Percentiles rank a stretch among this genome's conserved stretches.
Conservation (phyloP, 805 yeast species). For the Pichia occidentalis region DNA sequence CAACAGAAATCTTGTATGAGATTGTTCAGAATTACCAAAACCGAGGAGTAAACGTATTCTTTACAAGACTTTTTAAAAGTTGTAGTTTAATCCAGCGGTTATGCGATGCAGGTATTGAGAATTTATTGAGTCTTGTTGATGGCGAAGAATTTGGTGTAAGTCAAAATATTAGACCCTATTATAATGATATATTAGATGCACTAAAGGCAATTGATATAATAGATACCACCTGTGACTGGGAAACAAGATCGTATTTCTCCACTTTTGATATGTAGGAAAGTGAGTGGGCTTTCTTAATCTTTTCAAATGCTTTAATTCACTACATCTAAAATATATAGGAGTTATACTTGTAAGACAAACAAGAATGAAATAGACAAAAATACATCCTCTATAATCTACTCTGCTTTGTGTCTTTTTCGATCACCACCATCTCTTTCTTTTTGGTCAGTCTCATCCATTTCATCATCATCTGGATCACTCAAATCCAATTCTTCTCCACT, state of each 20-base stretch:
- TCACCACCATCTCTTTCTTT: constrained; percentile 5
- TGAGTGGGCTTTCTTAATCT: no score
- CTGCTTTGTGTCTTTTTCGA: constrained; percentile 13
- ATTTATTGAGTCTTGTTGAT: constrained; percentile 24
- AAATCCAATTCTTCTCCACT: constrained; percentile 14
- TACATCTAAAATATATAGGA: no score
- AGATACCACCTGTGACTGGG: constrained; percentile 21
- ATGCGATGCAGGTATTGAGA: constrained; percentile 47
- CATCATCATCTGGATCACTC: constrained; percentile 28
- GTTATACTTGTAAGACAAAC: no score
- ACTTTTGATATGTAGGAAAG: constrained; percentile 14
- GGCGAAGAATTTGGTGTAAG: constrained; percentile 26
- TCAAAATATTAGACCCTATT: constrained; percentile 36
- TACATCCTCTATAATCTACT: neutral
- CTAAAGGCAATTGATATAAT: constrained; percentile 37
- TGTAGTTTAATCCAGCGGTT: constrained; percentile 44
- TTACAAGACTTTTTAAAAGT: constrained; percentile 53
- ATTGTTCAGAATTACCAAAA: constrained; percentile 51
- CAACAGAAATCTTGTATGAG: constrained; percentile 63
- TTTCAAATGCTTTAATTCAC: neutral
- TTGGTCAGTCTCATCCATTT: no score
- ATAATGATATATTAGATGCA: constrained; percentile 52
- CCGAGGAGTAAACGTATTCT: constrained; percentile 49
- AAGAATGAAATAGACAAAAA: no score
- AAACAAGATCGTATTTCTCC: constrained; percentile 18